Percentiles rank a stretch among this genome's conserved stretches.
phyloP scores from a whole-genome alignment of 306 rosid species.

The Begonia loranthoides region DNA sequence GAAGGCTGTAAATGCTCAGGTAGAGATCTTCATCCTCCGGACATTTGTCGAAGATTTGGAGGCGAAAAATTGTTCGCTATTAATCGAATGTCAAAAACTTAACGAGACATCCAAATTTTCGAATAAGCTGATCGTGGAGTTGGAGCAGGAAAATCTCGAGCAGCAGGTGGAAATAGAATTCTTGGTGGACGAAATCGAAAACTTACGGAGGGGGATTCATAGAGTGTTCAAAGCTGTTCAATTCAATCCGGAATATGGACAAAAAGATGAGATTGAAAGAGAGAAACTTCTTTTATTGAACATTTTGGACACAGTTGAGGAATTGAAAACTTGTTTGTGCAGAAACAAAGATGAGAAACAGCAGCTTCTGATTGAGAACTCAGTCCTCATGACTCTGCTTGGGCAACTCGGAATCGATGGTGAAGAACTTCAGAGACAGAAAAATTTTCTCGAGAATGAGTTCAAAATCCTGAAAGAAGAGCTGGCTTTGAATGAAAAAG shows the following conservation, averaged over 20 bases:
- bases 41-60: constrained; percentile 86
- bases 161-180: constrained; percentile 80
- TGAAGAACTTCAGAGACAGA: constrained; percentile 32
- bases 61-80: constrained; percentile 48
- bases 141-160: constrained; percentile 91
- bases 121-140: constrained; percentile 61
- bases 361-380: constrained; percentile 58
- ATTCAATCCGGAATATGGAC: constrained; percentile 24
- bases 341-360: constrained; percentile 62
- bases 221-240: constrained; percentile 61
- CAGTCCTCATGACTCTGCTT: constrained; percentile 53
- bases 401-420: constrained; percentile 42
- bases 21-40: constrained; percentile 90
- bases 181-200: constrained; percentile 69
- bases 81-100: constrained; percentile 61
- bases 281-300: constrained; percentile 35
- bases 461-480: constrained; percentile 27
- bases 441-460: constrained; percentile 34
- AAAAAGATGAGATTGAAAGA: constrained; percentile 26
- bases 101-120: constrained; percentile 64
- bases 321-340: constrained; percentile 43
- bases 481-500: constrained; percentile 34
- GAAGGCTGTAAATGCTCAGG: constrained; percentile 77
- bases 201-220: constrained; percentile 44
- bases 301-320: constrained; percentile 49